Evolutionary conservation across 306 rosid species (phyloP).

Genomic region (Prunus mongolica): DNA sequence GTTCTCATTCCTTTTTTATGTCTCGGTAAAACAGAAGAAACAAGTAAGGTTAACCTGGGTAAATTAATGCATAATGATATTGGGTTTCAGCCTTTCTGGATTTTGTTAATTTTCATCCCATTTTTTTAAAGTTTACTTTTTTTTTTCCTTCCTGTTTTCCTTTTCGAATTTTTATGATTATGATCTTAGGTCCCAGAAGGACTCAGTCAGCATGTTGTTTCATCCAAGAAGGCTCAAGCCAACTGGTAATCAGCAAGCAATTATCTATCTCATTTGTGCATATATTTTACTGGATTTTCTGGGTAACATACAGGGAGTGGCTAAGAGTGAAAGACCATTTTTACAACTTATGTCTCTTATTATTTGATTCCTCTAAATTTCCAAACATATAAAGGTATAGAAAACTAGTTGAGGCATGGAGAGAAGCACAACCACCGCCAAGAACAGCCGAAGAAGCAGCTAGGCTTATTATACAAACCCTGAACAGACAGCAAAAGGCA

Average conservation of each 20-base stretch:
- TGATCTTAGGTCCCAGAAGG: slow-evolving; percentile 63
- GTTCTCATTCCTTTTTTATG: background rate
- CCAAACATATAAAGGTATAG: slow-evolving; percentile 56
- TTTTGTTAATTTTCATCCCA: background rate
- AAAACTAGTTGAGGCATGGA: slow-evolving; percentile 81
- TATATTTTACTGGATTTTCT: too few species aligned
- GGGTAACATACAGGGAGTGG: too few species aligned
- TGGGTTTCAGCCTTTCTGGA: background rate
- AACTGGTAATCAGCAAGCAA: slow-evolving; percentile 49
- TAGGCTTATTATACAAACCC: slow-evolving; percentile 59
- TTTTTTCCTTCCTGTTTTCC: background rate
- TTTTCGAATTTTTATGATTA: background rate
- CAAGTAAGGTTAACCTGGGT: background rate
- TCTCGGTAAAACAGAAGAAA: too few species aligned
- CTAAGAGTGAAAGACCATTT: too few species aligned
- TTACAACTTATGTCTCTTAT: background rate
- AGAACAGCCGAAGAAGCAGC: slow-evolving; percentile 75
- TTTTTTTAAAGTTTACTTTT: background rate
- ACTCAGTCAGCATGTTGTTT: slow-evolving; percentile 65
- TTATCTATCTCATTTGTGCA: too few species aligned
- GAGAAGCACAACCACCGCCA: slow-evolving; percentile 68
- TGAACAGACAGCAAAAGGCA: slow-evolving; percentile 62
- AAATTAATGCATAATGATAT: background rate
- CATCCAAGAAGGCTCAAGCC: slow-evolving; percentile 89
- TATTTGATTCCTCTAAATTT: background rate